These are phyloP conservation scores for Dillenia turbinata DNA, from an alignment of 164 flowering plant species.

Conservation along the genomic window DNA sequence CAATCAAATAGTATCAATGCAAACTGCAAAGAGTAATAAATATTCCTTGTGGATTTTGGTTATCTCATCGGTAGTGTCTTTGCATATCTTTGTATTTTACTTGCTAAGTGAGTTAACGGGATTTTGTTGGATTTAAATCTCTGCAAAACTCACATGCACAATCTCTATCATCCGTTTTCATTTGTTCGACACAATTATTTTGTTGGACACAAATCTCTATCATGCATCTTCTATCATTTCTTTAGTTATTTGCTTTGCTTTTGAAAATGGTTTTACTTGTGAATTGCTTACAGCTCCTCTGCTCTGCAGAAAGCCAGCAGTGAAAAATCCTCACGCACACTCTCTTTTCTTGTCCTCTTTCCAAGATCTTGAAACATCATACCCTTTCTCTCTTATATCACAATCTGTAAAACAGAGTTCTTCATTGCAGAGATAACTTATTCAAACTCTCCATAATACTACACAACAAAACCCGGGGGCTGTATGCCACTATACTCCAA, in stretches of 20 bases:
- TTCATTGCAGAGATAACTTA: background rate
- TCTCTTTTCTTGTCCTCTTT: slow-evolving; percentile 8
- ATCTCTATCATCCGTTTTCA: slow-evolving; percentile 14
- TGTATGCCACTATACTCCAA: no score
- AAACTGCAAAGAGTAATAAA: no score
- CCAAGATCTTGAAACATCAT: slow-evolving; percentile 11
- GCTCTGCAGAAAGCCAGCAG: slow-evolving; percentile 1
- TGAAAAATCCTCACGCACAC: slow-evolving; percentile 6
- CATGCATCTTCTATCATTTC: no score
- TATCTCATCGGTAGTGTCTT: background rate
- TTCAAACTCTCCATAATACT: slow-evolving; percentile 15
- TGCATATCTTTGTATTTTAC: background rate
- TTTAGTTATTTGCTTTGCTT: background rate
- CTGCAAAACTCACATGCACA: slow-evolving; percentile 22
- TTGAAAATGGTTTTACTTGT: background rate
- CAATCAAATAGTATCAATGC: no score
- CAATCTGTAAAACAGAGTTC: slow-evolving; percentile 1
- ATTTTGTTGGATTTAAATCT: background rate
- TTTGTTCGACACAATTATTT: no score
- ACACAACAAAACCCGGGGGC: slow-evolving; percentile 9
- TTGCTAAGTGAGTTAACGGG: background rate
- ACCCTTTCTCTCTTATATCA: slow-evolving; percentile 11
- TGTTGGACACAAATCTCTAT: no score
- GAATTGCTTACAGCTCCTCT: slow-evolving; percentile 1
- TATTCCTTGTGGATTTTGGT: background rate